Conservation (phyloP, 2,329 filamentous ascomycete genomes). For the Acrocalymma vagum region DNA sequence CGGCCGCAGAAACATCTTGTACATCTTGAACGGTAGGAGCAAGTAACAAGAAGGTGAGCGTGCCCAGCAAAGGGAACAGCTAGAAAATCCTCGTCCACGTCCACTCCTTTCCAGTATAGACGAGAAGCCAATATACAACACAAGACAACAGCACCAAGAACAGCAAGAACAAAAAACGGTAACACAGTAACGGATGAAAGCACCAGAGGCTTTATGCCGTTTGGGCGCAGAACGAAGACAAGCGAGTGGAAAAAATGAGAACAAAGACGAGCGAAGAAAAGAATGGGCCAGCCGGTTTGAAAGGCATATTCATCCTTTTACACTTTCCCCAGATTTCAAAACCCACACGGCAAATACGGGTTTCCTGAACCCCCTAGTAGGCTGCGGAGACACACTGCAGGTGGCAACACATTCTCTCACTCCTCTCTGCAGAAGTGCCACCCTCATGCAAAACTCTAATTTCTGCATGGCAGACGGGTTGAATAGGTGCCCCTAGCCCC, state of each 20-base stretch:
- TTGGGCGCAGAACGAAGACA: too few species aligned
- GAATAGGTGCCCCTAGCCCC: slow-evolving; percentile 5
- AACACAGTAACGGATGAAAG: too few species aligned
- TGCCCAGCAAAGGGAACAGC: too few species aligned
- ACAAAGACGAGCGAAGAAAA: slow-evolving; percentile 15
- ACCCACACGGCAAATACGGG: slow-evolving; percentile 18
- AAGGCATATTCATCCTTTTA: slow-evolving; percentile 16
- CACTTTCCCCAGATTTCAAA: slow-evolving; percentile 28
- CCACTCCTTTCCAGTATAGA: too few species aligned
- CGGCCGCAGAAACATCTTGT: slow-evolving; percentile 38
- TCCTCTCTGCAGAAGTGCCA: too few species aligned
- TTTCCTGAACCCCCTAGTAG: slow-evolving; percentile 19
- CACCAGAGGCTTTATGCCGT: too few species aligned
- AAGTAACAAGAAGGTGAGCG: slow-evolving; percentile 4
- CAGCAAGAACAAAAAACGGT: slow-evolving; percentile 6
- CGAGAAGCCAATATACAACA: slow-evolving; percentile 4
- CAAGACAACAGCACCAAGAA: slow-evolving; percentile 10
- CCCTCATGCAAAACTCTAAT: slow-evolving; percentile 17
- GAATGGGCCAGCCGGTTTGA: slow-evolving; percentile 14
- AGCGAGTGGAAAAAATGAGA: too few species aligned
- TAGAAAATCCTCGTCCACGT: too few species aligned
- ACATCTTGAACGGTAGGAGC: slow-evolving; percentile 1
- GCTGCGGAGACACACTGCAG: slow-evolving; percentile 17
- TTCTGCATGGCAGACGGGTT: slow-evolving; percentile 9
- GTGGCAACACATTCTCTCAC: too few species aligned